These are phyloP conservation scores for Trichoderma pleuroti DNA, from an alignment of 2,329 filamentous ascomycete genomes.

Conservation along the genomic window DNA sequence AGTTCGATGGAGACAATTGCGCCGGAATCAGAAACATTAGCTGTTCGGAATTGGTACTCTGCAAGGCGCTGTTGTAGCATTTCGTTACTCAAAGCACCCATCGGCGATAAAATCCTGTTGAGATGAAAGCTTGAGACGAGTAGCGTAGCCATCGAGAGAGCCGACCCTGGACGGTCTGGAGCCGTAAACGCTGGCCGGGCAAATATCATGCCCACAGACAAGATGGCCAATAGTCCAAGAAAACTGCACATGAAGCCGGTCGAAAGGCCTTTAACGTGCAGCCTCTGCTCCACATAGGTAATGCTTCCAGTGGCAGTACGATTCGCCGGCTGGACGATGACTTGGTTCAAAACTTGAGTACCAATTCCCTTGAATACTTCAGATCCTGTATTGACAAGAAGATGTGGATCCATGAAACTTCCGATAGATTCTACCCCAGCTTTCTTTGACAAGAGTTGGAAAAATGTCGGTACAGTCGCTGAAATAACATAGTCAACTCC, in stretches of 20 bases:
- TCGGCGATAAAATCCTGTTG: neutral
- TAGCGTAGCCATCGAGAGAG: neutral
- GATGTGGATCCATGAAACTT: conserved; percentile 21
- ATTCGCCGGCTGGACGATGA: neutral
- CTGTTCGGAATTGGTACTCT: neutral
- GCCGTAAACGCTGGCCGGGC: neutral
- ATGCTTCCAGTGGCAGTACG: neutral
- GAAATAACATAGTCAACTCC: conserved; percentile 20
- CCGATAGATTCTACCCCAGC: conserved; percentile 12
- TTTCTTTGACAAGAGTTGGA: conserved; percentile 28
- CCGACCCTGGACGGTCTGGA: neutral
- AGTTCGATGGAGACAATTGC: neutral
- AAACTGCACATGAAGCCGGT: conserved; percentile 14
- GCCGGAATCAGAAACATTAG: neutral
- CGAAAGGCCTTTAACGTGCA: conserved; percentile 1
- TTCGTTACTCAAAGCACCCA: neutral
- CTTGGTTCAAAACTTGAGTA: neutral
- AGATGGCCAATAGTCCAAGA: neutral
- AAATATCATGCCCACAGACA: neutral
- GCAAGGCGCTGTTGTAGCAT: neutral
- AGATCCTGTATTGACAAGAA: conserved; percentile 12
- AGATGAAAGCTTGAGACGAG: neutral
- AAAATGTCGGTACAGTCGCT: conserved; percentile 25
- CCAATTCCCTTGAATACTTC: conserved; percentile 5
- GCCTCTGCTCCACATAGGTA: neutral